A percentile compares a stretch with the other conserved stretches of the same genome.
Evolutionary conservation across 371 early-diverging fungal species (phyloP).

Genomic region (Saksenaea oblongispora): DNA sequence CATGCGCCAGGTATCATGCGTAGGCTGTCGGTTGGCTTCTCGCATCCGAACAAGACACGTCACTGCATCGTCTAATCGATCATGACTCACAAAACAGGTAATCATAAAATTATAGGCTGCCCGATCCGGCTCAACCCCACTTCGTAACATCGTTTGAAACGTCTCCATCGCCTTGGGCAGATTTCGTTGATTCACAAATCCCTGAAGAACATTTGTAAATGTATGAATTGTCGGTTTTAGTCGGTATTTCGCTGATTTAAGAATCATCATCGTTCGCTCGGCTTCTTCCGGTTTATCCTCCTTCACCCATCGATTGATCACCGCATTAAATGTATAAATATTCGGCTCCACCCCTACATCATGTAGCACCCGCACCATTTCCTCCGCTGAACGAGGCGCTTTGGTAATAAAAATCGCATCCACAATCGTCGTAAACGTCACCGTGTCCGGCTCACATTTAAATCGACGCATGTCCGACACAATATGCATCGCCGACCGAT

Average conservation of each 20-base stretch:
- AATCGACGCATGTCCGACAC: conserved; percentile 41
- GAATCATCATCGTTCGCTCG: conserved; percentile 29
- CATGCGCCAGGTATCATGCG: conserved; percentile 43
- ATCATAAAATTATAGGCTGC: conserved; percentile 51
- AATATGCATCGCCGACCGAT: conserved; percentile 21
- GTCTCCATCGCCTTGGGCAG: conserved; percentile 40
- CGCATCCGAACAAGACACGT: conserved; percentile 35
- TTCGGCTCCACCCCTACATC: conserved; percentile 40
- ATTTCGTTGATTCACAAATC: conserved; percentile 31
- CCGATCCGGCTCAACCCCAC: conserved; percentile 37
- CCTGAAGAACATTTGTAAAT: conserved; percentile 49
- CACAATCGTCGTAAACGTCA: conserved; percentile 47
- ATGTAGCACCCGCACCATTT: conserved; percentile 27
- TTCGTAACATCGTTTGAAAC: conserved; percentile 28
- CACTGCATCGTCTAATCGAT: conserved; percentile 38
- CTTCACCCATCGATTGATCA: conserved; percentile 46
- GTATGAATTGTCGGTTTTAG: conserved; percentile 44
- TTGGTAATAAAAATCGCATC: conserved; percentile 36
- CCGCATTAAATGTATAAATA: conserved; percentile 45
- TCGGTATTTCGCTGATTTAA: conserved; percentile 10
- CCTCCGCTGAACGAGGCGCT: conserved; percentile 23
- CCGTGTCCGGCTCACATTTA: conserved; percentile 37
- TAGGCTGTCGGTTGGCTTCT: conserved; percentile 19
- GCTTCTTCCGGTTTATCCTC: conserved; percentile 32
- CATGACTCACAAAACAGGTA: conserved; percentile 33